Conservation (phyloP, 441 rosid species). For the Gossypium davidsonii region DNA sequence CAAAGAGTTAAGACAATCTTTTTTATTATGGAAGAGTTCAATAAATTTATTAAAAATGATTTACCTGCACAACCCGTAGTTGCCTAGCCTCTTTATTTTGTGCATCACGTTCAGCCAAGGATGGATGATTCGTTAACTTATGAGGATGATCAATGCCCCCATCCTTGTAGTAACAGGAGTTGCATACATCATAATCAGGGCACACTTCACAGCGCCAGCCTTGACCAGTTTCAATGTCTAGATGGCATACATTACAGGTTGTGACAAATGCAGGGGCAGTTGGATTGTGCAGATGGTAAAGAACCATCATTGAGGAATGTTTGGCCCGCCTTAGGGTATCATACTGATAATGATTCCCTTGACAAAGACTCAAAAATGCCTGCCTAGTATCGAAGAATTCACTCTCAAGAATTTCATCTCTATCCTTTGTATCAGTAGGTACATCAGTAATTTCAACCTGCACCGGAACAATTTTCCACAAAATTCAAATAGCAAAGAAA, state of each 20-base stretch:
- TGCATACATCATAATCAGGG: constrained; percentile 96
- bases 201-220: constrained; percentile 99
- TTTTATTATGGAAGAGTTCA: background rate
- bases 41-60: background rate
- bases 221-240: constrained; percentile 98
- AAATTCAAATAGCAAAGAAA: background rate
- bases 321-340: constrained; percentile 97
- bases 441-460: constrained; percentile 77
- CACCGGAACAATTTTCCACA: constrained; percentile 19
- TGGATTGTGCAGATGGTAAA: constrained; percentile 98
- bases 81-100: constrained; percentile 98
- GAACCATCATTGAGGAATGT: constrained; percentile 99
- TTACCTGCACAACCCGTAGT: constrained; percentile 82
- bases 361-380: constrained; percentile 98
- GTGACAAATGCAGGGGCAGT: constrained; percentile 98
- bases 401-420: constrained; percentile 95
- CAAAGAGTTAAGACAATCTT: background rate
- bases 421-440: constrained; percentile 80
- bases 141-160: constrained; percentile 97
- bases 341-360: constrained; percentile 98
- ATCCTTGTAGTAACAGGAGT: constrained; percentile 78
- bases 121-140: constrained; percentile 92
- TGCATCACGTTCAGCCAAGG: constrained; percentile 89
- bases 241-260: constrained; percentile 79
- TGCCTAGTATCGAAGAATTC: constrained; percentile 99